Evolutionary conservation across 352 stramenopile species (phyloP), one percentile per base, ranked within the genome.

Genomic region (Pythium rishiriense): DNA sequence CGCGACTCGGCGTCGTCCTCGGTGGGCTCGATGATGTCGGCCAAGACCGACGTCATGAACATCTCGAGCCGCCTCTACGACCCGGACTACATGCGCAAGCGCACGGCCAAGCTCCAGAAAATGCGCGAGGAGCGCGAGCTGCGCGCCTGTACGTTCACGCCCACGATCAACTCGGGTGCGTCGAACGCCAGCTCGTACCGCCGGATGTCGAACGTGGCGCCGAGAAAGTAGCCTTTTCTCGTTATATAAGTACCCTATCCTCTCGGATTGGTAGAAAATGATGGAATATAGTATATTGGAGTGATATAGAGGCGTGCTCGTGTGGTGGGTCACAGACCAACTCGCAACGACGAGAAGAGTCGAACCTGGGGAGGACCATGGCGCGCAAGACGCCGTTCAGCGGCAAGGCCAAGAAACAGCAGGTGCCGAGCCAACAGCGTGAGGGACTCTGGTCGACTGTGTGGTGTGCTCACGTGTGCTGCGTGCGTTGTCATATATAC

Each of bases 321-420:
- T 43, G 19, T 12, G 10, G 6, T 12, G 37, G 37, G 37, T 41
- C 35, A 41, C 37, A 43, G 37, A 43, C 19, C 9, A 35, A 10
- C 31, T 35, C 5, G 6, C 37, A 17, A 43, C 37, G 37, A 43
- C 37, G 14, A n/a, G 25, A 54, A 41, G 15, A 54, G 19, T 10
- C 28, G 21, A 24, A 21, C 25, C 46, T 24, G 1, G n/a, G n/a
- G 21, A 51, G 8, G 37, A 28, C 5, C 25, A 73, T 73, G 58
- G 66, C 76, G 22, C 66, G 78, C 61, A 90, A 86, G 73, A 93
- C 85, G 71, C 86, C 83, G n/a, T 94, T 94, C 60, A 93, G 83
- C 58, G 84, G 83, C 65, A 94, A 94, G 60, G 83, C 83, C 62
- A 94, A 94, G 81, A 94, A 94, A 74, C 83, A 92, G 62, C 86